A percentile compares a stretch with the other conserved stretches of the same genome.
Conservation (phyloP, 345 rosid genomes). For the Iberis pinnata region DNA sequence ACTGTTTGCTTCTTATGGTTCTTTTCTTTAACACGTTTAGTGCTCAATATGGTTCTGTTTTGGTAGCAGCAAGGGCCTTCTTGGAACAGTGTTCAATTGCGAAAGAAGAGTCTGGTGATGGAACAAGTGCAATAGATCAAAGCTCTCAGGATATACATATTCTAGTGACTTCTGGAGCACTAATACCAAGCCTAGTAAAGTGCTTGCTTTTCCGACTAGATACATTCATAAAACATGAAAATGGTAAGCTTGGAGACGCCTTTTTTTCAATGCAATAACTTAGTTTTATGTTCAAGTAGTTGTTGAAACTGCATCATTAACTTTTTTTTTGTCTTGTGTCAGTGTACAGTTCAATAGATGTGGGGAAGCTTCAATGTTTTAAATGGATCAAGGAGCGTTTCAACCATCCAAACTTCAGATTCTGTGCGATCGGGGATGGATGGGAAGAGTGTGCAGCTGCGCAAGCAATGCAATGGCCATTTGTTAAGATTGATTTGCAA, state of each 20-base stretch:
- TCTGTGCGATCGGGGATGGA: constrained; percentile 78
- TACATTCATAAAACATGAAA: constrained; percentile 43
- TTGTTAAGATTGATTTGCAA: constrained; percentile 58
- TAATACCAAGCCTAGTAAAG: constrained; percentile 84
- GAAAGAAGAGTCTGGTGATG: constrained; percentile 35
- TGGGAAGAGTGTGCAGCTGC: constrained; percentile 93
- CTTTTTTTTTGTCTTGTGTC: constrained; percentile 2
- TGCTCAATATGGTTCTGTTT: constrained; percentile 17
- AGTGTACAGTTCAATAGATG: constrained; percentile 86
- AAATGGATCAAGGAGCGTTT: constrained; percentile 64
- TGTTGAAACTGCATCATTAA: not conserved
- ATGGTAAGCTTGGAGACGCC: constrained; percentile 44
- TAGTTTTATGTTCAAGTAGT: constrained; percentile 1
- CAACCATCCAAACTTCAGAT: constrained; percentile 38
- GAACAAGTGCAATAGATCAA: constrained; percentile 9
- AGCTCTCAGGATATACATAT: constrained; percentile 45
- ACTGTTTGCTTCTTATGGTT: constrained; percentile 14
- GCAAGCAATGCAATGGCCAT: constrained; percentile 80
- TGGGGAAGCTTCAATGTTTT: constrained; percentile 68
- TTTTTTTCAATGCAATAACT: not conserved
- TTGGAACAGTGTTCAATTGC: constrained; percentile 61
- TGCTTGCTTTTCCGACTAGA: constrained; percentile 75
- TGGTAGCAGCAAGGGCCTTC: constrained; percentile 53
- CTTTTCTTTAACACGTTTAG: not conserved
- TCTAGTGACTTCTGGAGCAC: constrained; percentile 80